Base-by-base conservation (phyloP, 73 alveolate genomes). In the Paramecium tetraurelia region DNA sequence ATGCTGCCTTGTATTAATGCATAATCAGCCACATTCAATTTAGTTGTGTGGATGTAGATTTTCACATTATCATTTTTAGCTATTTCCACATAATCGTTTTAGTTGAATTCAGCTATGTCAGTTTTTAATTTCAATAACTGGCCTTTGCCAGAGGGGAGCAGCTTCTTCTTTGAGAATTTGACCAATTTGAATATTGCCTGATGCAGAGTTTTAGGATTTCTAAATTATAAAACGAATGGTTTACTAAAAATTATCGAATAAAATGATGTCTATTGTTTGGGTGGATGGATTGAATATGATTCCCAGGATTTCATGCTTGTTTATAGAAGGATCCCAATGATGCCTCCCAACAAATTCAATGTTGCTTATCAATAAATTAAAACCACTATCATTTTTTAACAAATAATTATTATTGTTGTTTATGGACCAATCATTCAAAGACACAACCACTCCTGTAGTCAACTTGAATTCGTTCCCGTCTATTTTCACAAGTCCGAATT, bases 11-110 rank as follows among this genome's bases (percentile, higher is more conserved):
- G 27, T 7, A 80, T 35, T 80, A 80, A 80, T 80, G 70, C 90
- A 80, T 80, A 80, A 80, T 80, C 90, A 80, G 46, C 71, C 2
- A 43, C 48, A 24, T n/a, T 41, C 16, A 80, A 80, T n/a, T 27
- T 44, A 3, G 48, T 1, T 48, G 48, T 44, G 7, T 80, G 46
- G 4, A 33, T 31, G 14, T 31, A 80, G 20, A 80, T 46, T 35
- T 80, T 80, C 8, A 80, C 57, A 80, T 80, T 41, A 21, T 80
- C 90, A 44, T 80, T 80, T 80, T 80, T 38, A 31, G 90, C 90
- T 44, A 80, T 80, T 80, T 80, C 70, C 0, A 80, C 20, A 16
- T 41, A 80, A 24, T 80, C 57, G 14, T 20, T 44, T 22, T 80
- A 59, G 22, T 44, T 41, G 18, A 72, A 72, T 33, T 36, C 86